phyloP scores from a whole-genome alignment of 208 protist species.

The Wallacemonas sp. region DNA sequence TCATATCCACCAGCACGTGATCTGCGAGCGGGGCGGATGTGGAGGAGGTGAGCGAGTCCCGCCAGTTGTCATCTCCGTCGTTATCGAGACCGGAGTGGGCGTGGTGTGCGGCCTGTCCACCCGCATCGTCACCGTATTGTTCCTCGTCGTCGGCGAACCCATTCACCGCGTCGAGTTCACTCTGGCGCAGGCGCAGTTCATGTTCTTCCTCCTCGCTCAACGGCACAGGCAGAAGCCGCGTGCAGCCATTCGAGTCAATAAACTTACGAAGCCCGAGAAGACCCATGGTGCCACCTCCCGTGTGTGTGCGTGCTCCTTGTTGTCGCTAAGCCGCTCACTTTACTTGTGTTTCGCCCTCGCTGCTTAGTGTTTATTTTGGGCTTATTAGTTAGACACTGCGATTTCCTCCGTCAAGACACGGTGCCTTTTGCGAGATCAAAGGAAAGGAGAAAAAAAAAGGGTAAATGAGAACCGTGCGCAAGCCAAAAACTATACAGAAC shows the following conservation, averaged over 20 bases:
- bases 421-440: too few relatives aligned
- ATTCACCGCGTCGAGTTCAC: conserved; percentile 12
- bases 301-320: conserved; percentile 2
- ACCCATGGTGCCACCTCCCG: conserved; percentile 39
- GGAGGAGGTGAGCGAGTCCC: conserved; percentile 14
- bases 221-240: conserved; percentile 60
- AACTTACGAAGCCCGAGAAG: conserved; percentile 84
- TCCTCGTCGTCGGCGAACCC: conserved; percentile 9
- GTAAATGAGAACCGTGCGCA: too few relatives aligned
- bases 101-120: too few relatives aligned
- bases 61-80: background rate
- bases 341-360: too few relatives aligned
- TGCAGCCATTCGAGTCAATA: conserved; percentile 73
- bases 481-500: too few relatives aligned
- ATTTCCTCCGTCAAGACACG: too few relatives aligned
- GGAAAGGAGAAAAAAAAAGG: too few relatives aligned
- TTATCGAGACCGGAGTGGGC: too few relatives aligned
- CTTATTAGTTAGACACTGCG: too few relatives aligned
- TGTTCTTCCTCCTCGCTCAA: conserved; percentile 49
- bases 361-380: too few relatives aligned
- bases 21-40: conserved; percentile 34
- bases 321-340: too few relatives aligned
- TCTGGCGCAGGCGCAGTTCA: conserved; percentile 25
- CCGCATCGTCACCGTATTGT: conserved; percentile 3
- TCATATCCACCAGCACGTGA: conserved; percentile 86